Percentiles rank a stretch among this genome's conserved stretches.
phyloP scores from a whole-genome alignment of 768 basidiomycete genomes.

The Hemileccinum impolitum region DNA sequence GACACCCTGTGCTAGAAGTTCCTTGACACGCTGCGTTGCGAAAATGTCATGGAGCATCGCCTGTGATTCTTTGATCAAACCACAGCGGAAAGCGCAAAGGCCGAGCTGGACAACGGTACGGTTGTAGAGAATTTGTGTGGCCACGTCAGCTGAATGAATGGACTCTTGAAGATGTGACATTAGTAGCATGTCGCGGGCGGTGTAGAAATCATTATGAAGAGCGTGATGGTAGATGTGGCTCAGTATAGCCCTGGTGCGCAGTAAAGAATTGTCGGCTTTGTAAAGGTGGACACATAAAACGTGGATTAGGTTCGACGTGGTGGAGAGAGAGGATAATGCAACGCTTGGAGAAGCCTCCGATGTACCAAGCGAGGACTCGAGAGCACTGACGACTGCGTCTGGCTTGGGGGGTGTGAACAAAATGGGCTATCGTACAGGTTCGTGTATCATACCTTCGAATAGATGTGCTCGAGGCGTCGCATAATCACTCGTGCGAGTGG shows the following conservation, averaged over 20 bases:
- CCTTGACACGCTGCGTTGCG: constrained; percentile 94
- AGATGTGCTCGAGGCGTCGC: constrained; percentile 95
- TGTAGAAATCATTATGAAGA: constrained; percentile 93
- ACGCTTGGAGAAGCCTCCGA: constrained; percentile 62
- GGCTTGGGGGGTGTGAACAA: constrained; percentile 52
- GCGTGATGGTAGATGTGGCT: constrained; percentile 98
- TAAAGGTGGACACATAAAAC: constrained; percentile 89
- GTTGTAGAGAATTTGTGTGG: constrained; percentile 97
- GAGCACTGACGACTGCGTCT: constrained; percentile 85
- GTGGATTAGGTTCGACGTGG: constrained; percentile 79
- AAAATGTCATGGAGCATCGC: constrained; percentile 93
- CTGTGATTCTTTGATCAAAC: constrained; percentile 92
- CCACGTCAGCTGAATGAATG: constrained; percentile 92
- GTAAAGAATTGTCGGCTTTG: constrained; percentile 83
- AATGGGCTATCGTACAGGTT: background rate
- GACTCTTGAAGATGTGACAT: constrained; percentile 99
- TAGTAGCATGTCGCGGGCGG: constrained; percentile 94
- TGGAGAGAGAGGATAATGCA: constrained; percentile 50
- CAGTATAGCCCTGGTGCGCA: constrained; percentile 96
- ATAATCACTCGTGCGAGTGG: constrained; percentile 86
- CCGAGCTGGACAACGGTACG: constrained; percentile 96
- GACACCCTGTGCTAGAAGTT: constrained; percentile 93
- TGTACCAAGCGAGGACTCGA: constrained; percentile 66
- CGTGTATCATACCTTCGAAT: constrained; percentile 73
- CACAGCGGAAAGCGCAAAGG: constrained; percentile 93